These are phyloP conservation scores for Epichloe sp. DNA, from an alignment of 2,329 filamentous ascomycete species.

Conservation along the genomic window DNA sequence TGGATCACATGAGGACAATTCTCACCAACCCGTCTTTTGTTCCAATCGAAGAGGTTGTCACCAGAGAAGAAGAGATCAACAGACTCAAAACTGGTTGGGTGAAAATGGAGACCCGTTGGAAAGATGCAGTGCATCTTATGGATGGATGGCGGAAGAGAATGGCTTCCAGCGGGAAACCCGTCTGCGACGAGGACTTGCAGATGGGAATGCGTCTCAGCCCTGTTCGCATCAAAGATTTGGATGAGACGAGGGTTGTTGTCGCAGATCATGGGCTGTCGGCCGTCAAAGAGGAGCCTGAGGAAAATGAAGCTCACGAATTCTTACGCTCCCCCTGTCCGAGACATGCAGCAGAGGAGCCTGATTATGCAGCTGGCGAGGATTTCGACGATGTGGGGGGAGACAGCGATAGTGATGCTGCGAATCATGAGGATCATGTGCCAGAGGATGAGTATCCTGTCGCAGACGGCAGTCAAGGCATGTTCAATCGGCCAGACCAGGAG, in stretches of 20 bases:
- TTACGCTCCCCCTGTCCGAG: conserved; percentile 18
- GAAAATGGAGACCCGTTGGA: conserved; percentile 85
- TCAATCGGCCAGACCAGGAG: conserved; percentile 14
- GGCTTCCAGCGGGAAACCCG: conserved; percentile 53
- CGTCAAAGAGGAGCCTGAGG: conserved; percentile 33
- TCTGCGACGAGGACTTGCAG: conserved; percentile 55
- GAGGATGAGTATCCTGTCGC: conserved; percentile 30
- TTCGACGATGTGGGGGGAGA: conserved; percentile 15
- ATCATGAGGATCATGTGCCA: conserved; percentile 31
- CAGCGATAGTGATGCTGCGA: conserved; percentile 27
- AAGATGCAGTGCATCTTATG: conserved; percentile 80
- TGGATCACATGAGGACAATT: conserved; percentile 70
- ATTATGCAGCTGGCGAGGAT: conserved; percentile 7
- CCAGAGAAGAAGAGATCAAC: conserved; percentile 83
- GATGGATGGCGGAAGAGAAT: conserved; percentile 83
- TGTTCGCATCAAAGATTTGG: conserved; percentile 39
- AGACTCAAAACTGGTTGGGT: conserved; percentile 77
- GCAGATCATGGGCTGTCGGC: conserved; percentile 28
- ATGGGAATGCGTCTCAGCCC: conserved; percentile 54
- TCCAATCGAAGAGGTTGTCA: conserved; percentile 81
- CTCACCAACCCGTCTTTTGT: conserved; percentile 95
- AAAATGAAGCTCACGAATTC: conserved; percentile 11
- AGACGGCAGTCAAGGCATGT: conserved; percentile 31
- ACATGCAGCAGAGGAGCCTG: conserved; percentile 4
- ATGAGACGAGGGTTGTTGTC: conserved; percentile 28